Base-by-base conservation (phyloP, 2,329 filamentous ascomycete genomes). In the Scedosporium dehoogii region DNA sequence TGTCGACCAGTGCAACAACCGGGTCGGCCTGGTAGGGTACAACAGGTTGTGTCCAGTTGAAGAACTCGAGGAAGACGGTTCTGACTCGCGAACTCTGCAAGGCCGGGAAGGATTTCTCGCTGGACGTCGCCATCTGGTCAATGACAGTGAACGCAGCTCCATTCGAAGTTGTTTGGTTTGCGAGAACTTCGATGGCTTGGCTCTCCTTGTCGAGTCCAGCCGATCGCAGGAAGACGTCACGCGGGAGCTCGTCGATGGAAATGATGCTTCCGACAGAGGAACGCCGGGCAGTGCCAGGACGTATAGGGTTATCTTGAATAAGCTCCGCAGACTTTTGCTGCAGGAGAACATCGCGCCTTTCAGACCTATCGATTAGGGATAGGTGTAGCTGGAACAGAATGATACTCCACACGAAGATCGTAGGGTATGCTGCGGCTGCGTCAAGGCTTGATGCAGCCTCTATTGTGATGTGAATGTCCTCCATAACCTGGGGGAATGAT, bases 331-430 rank as follows among this genome's bases (percentile, higher is more conserved):
- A 81, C 64, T 80, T 81, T 68, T 85, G 81, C 65, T 85, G 83
- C 60, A 85, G 76, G 16, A 83, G 72, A 29, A 82, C 75, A 66
- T 86, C 83, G 58, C 83, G 76, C 63, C 81, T 80, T 70, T 89
- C 86, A 46, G 83, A 84, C 56, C 87, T 79, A 59, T 79, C 79
- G 63, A 84, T 79, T 66, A 86, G 88, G 12, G 83, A 83, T 51
- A 84, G 76, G 66, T 85, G 84, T 76, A 94, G 85, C 27, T 83
- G 81, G 68, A 89, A 84, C 9, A 92, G 78, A 27, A 96, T 83
- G 58, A 93, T 78, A 3, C 87, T 85, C 92, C 92, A 97, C 3
- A 89, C 85, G 67, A 96, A 89, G 21, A 91, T 82, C 18, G 90
- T 85, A 1, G 91, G 90, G 62, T 84, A 85, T 21, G 89, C 89